These are phyloP conservation scores for Phialocephala subalpina DNA, from an alignment of 2,329 filamentous ascomycete species.

Conservation along the genomic window DNA sequence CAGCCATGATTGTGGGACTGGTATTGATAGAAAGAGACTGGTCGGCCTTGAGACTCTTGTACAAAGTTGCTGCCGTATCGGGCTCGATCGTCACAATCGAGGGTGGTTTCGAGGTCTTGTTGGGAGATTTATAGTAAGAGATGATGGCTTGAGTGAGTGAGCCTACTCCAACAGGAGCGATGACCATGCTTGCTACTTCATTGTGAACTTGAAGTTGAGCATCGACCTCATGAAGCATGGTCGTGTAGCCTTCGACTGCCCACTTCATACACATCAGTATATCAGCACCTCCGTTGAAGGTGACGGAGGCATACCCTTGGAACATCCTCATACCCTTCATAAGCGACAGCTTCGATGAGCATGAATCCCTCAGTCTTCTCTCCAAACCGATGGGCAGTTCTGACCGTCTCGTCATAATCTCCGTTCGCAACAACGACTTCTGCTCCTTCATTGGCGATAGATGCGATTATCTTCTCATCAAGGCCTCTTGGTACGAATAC, in stretches of 20 bases:
- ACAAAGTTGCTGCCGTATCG: constrained; percentile 68
- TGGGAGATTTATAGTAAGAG: constrained; percentile 63
- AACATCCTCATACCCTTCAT: constrained; percentile 71
- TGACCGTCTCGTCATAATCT: constrained; percentile 70
- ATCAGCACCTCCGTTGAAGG: too few relatives aligned
- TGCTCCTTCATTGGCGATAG: constrained; percentile 70
- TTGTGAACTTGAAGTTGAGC: constrained; percentile 43
- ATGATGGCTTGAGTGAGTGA: constrained; percentile 76
- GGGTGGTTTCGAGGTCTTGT: constrained; percentile 45
- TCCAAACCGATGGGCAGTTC: constrained; percentile 15
- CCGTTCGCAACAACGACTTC: constrained; percentile 61
- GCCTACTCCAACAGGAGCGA: constrained; percentile 74
- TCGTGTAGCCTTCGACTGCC: constrained; percentile 81
- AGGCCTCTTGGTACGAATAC: constrained; percentile 72
- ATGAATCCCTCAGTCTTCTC: constrained; percentile 44
- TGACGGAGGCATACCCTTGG: constrained; percentile 51
- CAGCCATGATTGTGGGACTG: constrained; percentile 55
- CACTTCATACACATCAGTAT: too few relatives aligned
- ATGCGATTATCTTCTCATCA: constrained; percentile 57
- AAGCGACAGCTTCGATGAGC: constrained; percentile 74
- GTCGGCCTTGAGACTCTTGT: constrained; percentile 54
- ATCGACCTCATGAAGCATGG: constrained; percentile 72
- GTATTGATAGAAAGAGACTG: constrained; percentile 49
- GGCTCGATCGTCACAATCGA: constrained; percentile 73
- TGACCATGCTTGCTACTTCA: constrained; percentile 55